Base-by-base conservation (phyloP, 2,329 filamentous ascomycete genomes). In the Sphaerulina musiva region DNA sequence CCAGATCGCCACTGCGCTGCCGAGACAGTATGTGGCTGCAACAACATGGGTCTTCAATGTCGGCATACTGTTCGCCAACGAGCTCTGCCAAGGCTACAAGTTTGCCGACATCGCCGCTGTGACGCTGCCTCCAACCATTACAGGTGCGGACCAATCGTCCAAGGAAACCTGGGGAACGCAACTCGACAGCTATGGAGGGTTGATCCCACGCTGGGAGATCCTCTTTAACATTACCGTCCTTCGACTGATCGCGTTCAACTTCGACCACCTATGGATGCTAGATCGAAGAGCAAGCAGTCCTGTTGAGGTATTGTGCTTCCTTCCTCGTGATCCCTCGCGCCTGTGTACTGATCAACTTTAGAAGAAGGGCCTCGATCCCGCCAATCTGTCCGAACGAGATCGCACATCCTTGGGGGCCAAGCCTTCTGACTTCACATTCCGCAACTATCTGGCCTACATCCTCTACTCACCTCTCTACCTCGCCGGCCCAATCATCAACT, bases 311-410 rank as follows among this genome's bases (percentile, higher is more conserved):
- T 69, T 81, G 73, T 5, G 17, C 29, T 9, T 49, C 51, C 29
- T 39, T 38, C 17, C 32, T 10, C 31, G 7, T 23, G 11, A 31
- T 50, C 26, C 5, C 26, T 29, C 26, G 6, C 26, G 26, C 12
- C 41, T 41, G 4, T 14, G 34, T 41, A 34, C 85, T 92, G 79
- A 92, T 81, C 67, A 73, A 70, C 76, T 76, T 73, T 93, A 97
- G 91, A 97, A 97, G 88, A 95, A 95, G 72, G 89, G 95, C 78
- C 80, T 95, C 59, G 90, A 97, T 78, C 87, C 88, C 42, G 78
- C 89, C 51, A 83, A 86, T 64, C 81, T 97, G 38, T 93, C 91
- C 4, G 93, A 98, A 70, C 81, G 86, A 62, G 92, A 98, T 66
- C 87, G 93, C 14, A 81, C 97, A 55, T 77, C 80, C 51, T 86